Evolutionary conservation across 352 stramenopile species (phyloP).

Genomic region (Pythium folliculosum): DNA sequence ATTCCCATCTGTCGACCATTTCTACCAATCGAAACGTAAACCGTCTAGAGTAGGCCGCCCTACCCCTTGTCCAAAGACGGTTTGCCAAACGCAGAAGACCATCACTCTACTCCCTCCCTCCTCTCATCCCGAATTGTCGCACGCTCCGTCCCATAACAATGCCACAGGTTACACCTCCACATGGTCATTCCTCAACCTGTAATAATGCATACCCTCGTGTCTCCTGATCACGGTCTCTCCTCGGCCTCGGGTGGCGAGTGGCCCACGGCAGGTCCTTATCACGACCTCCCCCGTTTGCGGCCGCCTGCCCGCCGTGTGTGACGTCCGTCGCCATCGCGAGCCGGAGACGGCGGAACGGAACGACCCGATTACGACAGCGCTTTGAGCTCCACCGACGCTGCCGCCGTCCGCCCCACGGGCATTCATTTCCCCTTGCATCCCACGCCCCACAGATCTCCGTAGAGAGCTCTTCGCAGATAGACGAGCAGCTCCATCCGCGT

Average conservation of each 20-base stretch:
- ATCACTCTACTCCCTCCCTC: not conserved
- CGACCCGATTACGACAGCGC: constrained; percentile 12
- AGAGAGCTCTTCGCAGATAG: not conserved
- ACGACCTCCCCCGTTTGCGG: constrained; percentile 2
- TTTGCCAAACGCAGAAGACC: constrained; percentile 2
- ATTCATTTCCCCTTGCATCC: not conserved
- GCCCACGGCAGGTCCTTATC: constrained; percentile 7
- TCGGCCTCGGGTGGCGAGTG: not conserved
- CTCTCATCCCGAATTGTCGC: not conserved
- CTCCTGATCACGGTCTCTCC: not conserved
- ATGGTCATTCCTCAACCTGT: not conserved
- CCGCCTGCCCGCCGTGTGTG: not conserved
- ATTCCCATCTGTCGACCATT: constrained; percentile 8
- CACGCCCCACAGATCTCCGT: not conserved
- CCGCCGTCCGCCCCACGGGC: too few relatives aligned
- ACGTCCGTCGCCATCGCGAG: constrained; percentile 9
- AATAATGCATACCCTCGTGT: not conserved
- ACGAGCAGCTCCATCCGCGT: not conserved
- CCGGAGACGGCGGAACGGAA: constrained; percentile 10
- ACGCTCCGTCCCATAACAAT: not conserved
- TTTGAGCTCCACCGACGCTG: not conserved
- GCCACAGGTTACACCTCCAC: not conserved
- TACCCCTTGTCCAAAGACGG: not conserved
- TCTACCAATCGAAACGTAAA: constrained; percentile 15
- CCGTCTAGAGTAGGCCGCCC: too few relatives aligned